Conservation (phyloP, 192 early-diverging fungal species). For the Pecoramyces ruminantium region DNA sequence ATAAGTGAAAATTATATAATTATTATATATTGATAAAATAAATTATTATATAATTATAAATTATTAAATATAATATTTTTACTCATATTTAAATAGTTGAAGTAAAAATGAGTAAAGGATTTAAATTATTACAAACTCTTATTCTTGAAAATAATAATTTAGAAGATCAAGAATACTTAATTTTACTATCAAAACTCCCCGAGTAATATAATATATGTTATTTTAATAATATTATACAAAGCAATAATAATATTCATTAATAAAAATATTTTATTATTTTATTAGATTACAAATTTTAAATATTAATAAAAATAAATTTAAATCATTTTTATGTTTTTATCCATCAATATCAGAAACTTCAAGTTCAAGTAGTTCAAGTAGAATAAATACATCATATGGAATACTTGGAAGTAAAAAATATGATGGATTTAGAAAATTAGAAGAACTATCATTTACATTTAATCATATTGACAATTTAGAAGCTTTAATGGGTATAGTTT, state of each 20-base stretch:
- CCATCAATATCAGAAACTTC: not conserved
- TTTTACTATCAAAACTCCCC: constrained; percentile 17
- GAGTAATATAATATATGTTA: constrained; percentile 8
- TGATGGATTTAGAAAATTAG: constrained; percentile 18
- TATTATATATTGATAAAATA: no score
- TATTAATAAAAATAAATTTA: constrained; percentile 17
- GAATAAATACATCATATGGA: not conserved
- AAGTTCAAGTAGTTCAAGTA: not conserved
- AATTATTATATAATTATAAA: no score
- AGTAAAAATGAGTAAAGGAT: constrained; percentile 13
- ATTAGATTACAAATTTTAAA: constrained; percentile 21
- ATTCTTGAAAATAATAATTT: constrained; percentile 22
- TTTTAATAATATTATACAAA: not conserved
- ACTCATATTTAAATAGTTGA: constrained; percentile 4
- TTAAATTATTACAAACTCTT: constrained; percentile 15
- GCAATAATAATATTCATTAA: not conserved
- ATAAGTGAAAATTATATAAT: no score
- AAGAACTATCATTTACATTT: constrained; percentile 22
- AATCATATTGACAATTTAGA: constrained; percentile 17
- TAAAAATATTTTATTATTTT: no score
- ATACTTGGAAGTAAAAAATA: constrained; percentile 6
- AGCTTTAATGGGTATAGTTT: constrained; percentile 19
- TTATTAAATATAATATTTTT: constrained; percentile 3
- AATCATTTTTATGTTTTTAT: constrained; percentile 11
- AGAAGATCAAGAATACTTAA: constrained; percentile 5